phyloP scores from a whole-genome alignment of 2,329 filamentous ascomycete species.

The Magnaporthales sp. region DNA sequence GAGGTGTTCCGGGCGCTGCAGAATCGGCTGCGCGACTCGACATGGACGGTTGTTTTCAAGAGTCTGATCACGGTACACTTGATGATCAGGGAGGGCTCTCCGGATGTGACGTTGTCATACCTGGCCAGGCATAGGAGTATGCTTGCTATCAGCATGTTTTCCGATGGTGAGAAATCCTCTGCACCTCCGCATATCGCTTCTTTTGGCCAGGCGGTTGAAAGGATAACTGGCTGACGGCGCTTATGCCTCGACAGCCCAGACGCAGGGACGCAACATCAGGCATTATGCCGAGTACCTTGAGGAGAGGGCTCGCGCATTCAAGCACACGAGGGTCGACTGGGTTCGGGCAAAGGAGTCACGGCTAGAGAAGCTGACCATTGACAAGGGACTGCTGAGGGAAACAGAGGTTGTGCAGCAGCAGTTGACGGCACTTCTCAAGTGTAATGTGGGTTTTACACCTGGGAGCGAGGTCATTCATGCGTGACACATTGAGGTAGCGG shows the following conservation, averaged over 20 bases:
- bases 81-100: conserved; percentile 93
- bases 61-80: conserved; percentile 89
- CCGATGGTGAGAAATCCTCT: conserved; percentile 60
- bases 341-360: conserved; percentile 75
- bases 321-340: conserved; percentile 81
- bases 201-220: conserved; percentile 14
- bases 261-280: conserved; percentile 88
- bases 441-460: conserved; percentile 58
- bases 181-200: background rate
- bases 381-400: conserved; percentile 86
- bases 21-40: conserved; percentile 82
- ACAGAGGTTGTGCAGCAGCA: conserved; percentile 87
- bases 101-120: conserved; percentile 79
- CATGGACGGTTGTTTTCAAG: conserved; percentile 99
- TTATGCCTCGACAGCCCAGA: conserved; percentile 57
- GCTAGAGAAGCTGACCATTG: conserved; percentile 76
- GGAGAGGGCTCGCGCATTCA: conserved; percentile 72
- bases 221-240: conserved; percentile 1
- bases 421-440: conserved; percentile 76
- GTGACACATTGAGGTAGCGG: background rate
- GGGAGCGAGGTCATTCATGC: background rate
- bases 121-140: conserved; percentile 75
- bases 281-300: conserved; percentile 83
- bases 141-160: conserved; percentile 82
- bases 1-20: conserved; percentile 93